These are phyloP conservation scores for Stemphylium vesicarium DNA, from an alignment of 2,329 filamentous ascomycete species.

Conservation along the genomic window DNA sequence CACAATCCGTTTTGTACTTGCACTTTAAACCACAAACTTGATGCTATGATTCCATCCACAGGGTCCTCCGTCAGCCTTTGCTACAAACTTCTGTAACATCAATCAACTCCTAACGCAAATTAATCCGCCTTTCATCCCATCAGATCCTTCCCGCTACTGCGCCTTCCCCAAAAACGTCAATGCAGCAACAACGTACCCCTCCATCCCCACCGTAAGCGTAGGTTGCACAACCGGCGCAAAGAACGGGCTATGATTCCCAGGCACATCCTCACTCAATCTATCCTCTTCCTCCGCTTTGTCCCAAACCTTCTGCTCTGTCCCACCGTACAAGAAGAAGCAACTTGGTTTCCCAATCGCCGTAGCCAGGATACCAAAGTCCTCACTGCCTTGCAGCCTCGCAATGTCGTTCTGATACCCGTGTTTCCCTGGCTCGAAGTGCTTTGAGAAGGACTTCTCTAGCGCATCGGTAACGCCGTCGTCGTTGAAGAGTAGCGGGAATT, in stretches of 20 bases:
- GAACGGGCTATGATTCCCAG: conserved; percentile 65
- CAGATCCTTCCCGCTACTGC: background rate
- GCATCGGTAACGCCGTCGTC: conserved; percentile 53
- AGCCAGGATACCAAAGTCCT: conserved; percentile 66
- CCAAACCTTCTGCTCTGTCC: conserved; percentile 58
- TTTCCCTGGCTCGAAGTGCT: conserved; percentile 51
- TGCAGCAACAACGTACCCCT: conserved; percentile 60
- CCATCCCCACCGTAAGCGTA: conserved; percentile 60
- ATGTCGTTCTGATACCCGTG: conserved; percentile 49
- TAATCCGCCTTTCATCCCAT: too few species aligned
- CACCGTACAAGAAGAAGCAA: conserved; percentile 65
- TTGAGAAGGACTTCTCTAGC: conserved; percentile 54
- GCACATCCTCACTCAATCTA: conserved; percentile 55
- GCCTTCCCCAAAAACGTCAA: conserved; percentile 53
- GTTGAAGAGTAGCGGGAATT: conserved; percentile 61
- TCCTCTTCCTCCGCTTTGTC: conserved; percentile 57
- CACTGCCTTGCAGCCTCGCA: conserved; percentile 56
- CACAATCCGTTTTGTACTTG: too few species aligned
- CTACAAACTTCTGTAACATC: too few species aligned
- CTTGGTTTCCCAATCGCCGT: conserved; percentile 58
- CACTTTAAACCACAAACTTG: too few species aligned
- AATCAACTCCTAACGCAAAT: too few species aligned
- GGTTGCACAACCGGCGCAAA: conserved; percentile 67
- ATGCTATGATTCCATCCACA: too few species aligned
- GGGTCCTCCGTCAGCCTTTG: too few species aligned